phyloP scores from a whole-genome alignment of 179 eudicot genomes.

The Patellifolia procumbens region DNA sequence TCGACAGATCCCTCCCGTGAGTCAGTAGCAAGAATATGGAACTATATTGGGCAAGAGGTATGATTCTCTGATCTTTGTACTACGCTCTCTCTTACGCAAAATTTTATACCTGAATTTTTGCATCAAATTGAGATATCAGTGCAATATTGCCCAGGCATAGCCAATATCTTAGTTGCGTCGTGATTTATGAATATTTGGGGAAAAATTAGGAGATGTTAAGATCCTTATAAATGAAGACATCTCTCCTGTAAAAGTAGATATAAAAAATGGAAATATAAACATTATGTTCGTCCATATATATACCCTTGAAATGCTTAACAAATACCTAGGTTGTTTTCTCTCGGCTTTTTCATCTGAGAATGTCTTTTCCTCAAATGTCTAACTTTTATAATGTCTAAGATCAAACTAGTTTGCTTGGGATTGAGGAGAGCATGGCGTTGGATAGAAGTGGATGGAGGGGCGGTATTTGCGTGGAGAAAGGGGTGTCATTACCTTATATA shows the following conservation, averaged over 20 bases:
- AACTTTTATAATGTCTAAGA: neutral
- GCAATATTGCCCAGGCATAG: neutral
- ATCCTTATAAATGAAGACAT: neutral
- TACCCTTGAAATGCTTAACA: too few relatives aligned
- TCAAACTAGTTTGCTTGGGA: too few relatives aligned
- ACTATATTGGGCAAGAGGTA: constrained; percentile 90
- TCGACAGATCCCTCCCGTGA: constrained; percentile 58
- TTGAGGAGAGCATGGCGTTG: too few relatives aligned
- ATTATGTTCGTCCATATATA: neutral
- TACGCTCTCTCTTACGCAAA: neutral
- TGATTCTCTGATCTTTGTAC: constrained; percentile 5
- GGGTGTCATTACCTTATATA: too few relatives aligned
- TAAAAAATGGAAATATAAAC: neutral
- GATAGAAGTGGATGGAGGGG: too few relatives aligned
- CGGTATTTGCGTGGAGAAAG: too few relatives aligned
- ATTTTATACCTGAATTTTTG: neutral
- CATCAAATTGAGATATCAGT: neutral
- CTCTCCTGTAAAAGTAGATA: neutral
- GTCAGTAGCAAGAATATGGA: constrained; percentile 61
- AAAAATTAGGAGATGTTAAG: neutral
- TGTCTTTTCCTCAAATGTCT: too few relatives aligned
- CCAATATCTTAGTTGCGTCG: neutral
- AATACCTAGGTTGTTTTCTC: too few relatives aligned
- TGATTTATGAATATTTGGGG: constrained; percentile 2
- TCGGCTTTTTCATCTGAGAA: too few relatives aligned